Base-by-base conservation (phyloP, 306 rosid species). In the Glycine latifolia region DNA sequence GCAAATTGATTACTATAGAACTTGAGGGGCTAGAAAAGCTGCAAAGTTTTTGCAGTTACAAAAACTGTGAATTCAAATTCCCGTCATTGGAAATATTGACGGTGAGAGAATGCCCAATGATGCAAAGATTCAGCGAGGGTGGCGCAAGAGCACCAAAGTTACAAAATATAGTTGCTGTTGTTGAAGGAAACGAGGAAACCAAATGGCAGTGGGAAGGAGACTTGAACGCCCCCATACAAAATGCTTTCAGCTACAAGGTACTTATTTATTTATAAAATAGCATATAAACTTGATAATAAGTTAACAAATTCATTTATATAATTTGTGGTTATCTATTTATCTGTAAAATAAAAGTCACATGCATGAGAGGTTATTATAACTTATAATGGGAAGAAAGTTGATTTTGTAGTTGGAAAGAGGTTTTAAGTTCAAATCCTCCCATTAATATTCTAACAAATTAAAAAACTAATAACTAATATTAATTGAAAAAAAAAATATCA, bases 171-270 rank as follows among this genome's bases (percentile, higher is more conserved):
- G 15, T 44, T 56, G 33, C 35, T 6, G 41, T 0, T 20, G 20
- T 17, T 2, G 46, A 39, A 31, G 76, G 11, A 47, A 26, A 55
- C 8, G 72, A 37, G 37, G 71, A 68, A 43, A 39, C 9, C 0
- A 58, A 46, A 44, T n/a, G 83, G 71, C 13, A 9, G 3, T 79
- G 77, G 83, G n/a, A 31, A 46, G 83, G 62, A 58, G 62, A 70
- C 56, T 58, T 79, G 43, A 79, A 79, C 58, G 62, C 41, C 7
- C 61, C 86, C n/a, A 43, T 77, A 59, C 8, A 16, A 12, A 67
- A 82, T 8, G 10, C 15, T 46, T 81, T 67, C 49, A 8, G 11
- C 0, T 54, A 81, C 4, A 75, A 55, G 85, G 85, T 82, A 58
- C 39, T 10, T 56, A n/a, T 5, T 52, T 31, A 11, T 56, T 49